These are phyloP conservation scores for Bruguiera hainesii DNA, from an alignment of 441 rosid genomes.

Conservation along the genomic window DNA sequence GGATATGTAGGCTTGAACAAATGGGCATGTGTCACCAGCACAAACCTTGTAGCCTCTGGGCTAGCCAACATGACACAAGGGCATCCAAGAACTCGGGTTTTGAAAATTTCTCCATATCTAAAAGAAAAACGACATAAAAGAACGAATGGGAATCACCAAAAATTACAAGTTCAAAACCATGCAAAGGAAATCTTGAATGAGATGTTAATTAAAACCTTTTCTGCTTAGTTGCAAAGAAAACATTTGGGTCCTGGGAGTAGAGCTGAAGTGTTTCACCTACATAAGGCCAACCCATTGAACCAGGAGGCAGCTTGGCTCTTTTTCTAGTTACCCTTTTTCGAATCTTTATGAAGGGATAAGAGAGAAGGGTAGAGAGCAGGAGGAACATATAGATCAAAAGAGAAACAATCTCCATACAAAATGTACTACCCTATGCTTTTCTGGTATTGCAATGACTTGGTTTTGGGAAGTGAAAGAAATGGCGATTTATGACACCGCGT, in stretches of 20 bases:
- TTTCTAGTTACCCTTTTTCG: slow-evolving; percentile 14
- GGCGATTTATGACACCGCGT: background rate
- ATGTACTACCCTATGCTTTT: background rate
- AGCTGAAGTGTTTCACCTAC: slow-evolving; percentile 83
- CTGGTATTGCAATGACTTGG: background rate
- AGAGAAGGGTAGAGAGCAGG: slow-evolving; percentile 36
- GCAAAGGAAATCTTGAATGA: background rate
- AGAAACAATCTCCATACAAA: background rate
- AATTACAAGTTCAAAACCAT: slow-evolving; percentile 7
- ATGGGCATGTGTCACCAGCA: slow-evolving; percentile 72
- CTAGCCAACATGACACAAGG: slow-evolving; percentile 85
- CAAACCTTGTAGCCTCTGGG: slow-evolving; percentile 82
- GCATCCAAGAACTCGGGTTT: slow-evolving; percentile 77
- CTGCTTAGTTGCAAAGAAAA: slow-evolving; percentile 67
- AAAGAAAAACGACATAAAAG: background rate
- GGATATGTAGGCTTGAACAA: slow-evolving; percentile 96
- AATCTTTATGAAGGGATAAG: slow-evolving; percentile 23
- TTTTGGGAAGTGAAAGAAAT: background rate
- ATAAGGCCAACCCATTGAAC: slow-evolving; percentile 90
- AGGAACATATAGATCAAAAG: background rate
- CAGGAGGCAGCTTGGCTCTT: slow-evolving; percentile 67
- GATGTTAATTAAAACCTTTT: slow-evolving; percentile 40
- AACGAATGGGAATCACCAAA: background rate
- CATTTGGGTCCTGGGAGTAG: slow-evolving; percentile 76
- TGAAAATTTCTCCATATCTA: slow-evolving; percentile 88